phyloP scores from a whole-genome alignment of 805 yeast species.

The Metahyphopichia silvanorum region DNA sequence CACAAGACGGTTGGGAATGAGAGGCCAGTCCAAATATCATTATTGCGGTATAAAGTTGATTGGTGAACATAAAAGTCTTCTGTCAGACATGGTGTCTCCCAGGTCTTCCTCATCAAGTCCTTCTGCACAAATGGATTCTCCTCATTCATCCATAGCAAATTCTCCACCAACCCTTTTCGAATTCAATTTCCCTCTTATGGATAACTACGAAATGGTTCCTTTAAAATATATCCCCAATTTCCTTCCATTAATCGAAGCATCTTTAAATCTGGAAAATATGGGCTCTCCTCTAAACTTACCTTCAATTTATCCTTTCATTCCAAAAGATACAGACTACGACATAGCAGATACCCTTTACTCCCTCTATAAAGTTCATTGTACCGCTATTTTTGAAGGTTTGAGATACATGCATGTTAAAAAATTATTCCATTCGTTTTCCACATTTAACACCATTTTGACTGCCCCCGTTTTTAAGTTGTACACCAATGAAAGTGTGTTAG shows the following conservation, averaged over 20 bases:
- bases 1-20: slow-evolving; percentile 75
- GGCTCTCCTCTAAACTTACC: slow-evolving; percentile 26
- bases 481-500: slow-evolving; percentile 42
- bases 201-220: slow-evolving; percentile 3
- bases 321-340: slow-evolving; percentile 48
- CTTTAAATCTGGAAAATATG: slow-evolving; percentile 10
- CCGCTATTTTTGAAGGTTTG: slow-evolving; percentile 59
- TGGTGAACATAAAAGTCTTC: slow-evolving; percentile 30
- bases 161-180: slow-evolving; percentile 5
- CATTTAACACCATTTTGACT: slow-evolving; percentile 55
- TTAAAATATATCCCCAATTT: slow-evolving; percentile 31
- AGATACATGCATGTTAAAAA: slow-evolving; percentile 65
- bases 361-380: slow-evolving; percentile 62
- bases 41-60: slow-evolving; percentile 68
- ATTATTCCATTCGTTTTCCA: slow-evolving; percentile 49
- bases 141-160: slow-evolving; percentile 6
- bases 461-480: slow-evolving; percentile 61
- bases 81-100: slow-evolving; percentile 3
- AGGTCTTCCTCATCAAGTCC: slow-evolving; percentile 5
- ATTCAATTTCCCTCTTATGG: slow-evolving; percentile 5
- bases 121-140: slow-evolving; percentile 1
- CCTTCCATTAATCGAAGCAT: slow-evolving; percentile 16
- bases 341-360: slow-evolving; percentile 60
- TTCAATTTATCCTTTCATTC: slow-evolving; percentile 41
- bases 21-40: slow-evolving; percentile 82